Base-by-base conservation (phyloP, 306 rosid genomes). In the Trichosanthes cucumerina region DNA sequence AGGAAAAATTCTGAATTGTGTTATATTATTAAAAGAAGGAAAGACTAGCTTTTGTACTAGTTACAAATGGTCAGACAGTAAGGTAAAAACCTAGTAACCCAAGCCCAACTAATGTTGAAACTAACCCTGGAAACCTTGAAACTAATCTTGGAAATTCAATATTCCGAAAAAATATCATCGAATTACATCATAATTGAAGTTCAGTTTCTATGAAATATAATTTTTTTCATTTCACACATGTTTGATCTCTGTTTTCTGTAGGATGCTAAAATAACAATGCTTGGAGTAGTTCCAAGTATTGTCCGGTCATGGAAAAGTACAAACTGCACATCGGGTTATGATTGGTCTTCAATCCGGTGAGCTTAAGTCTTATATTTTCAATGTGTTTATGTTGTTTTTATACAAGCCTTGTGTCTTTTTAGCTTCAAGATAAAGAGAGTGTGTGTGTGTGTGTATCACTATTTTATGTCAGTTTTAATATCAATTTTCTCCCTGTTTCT, bases 191-290 rank as follows among this genome's bases (percentile, higher is more conserved):
- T 21, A 50, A 50, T 50, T 15, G 54, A 6, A 58, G 34, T 58
- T 24, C 13, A 9, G 31, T 9, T 56, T 56, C 62, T 58, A 21
- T 23, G 18, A 8, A 24, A 26, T 15, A 33, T 16, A 1, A 13
- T 28, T 63, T 19, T 28, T 41, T 46, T 47, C 16, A 44, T 56
- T 93, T 66, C 36, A 91, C 12, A 7, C 2, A 31, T 47, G 26
- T 43, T 80, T 43, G 34, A 15, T 59, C 74, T 28, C 31, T 60
- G 31, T 13, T 58, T 44, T 65, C 59, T 62, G 53, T 69, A 87
- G 90, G 90, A 87, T 59, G 88, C 97, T 78, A 92, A 92, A 86
- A 92, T 93, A 77, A 90, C 97, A 80, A 93, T 93, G 97, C 97
- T 93, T 68, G 98, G 98, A 21, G 91, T 93, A 59, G 89, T 93